These are phyloP conservation scores for Syzygium aqueum DNA, from an alignment of 345 rosid genomes.

Conservation along the genomic window DNA sequence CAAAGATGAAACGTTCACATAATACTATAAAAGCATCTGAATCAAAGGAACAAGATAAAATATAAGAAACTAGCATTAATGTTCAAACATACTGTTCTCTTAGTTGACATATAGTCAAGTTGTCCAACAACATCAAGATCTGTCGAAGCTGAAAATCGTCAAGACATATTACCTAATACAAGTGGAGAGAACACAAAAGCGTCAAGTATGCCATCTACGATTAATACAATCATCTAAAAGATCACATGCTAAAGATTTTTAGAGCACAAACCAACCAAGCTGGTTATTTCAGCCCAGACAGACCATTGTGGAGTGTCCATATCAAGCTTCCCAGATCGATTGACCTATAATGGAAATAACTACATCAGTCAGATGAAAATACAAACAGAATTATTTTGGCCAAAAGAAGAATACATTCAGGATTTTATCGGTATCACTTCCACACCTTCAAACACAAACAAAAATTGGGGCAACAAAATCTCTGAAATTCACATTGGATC, in stretches of 20 bases:
- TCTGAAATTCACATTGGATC: not conserved
- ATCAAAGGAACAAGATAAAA: not conserved
- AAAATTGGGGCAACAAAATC: not conserved
- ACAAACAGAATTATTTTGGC: not conserved
- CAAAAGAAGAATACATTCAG: not conserved
- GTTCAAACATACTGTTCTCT: conserved; percentile 66
- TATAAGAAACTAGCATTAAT: not conserved
- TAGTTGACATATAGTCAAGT: conserved; percentile 53
- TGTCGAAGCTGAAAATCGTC: conserved; percentile 73
- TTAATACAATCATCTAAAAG: not conserved
- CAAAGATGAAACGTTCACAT: not conserved
- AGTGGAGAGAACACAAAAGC: not conserved
- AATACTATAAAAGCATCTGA: not conserved
- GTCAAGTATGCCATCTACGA: not conserved
- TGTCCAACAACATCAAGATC: conserved; percentile 57
- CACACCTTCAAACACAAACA: not conserved
- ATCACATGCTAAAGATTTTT: not conserved
- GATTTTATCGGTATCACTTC: not conserved
- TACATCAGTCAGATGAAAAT: not conserved
- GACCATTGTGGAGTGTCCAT: conserved; percentile 71
- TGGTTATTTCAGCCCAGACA: conserved; percentile 49
- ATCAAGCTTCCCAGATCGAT: conserved; percentile 65
- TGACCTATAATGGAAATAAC: conserved; percentile 32
- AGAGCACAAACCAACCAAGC: conserved; percentile 49
- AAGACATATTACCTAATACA: conserved; percentile 44